Conservation (phyloP, 2,329 filamentous ascomycete genomes). For the Alternaria conjuncta region DNA sequence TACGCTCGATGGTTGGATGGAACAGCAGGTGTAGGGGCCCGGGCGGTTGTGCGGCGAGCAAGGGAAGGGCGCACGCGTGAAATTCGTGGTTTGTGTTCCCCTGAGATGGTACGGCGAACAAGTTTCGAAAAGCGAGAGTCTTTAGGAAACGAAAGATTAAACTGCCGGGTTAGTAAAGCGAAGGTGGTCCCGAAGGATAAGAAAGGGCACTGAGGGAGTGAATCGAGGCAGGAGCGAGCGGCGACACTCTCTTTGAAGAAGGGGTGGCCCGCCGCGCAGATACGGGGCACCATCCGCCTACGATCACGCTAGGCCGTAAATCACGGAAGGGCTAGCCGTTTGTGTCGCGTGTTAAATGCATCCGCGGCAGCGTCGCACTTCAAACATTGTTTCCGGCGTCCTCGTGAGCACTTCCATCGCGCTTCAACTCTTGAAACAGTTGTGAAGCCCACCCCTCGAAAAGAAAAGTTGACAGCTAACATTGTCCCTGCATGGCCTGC, state of each 20-base stretch:
- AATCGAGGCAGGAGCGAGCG: slow-evolving; percentile 1
- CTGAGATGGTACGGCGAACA: slow-evolving; percentile 11
- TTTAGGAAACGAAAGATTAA: slow-evolving; percentile 9
- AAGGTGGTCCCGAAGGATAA: slow-evolving; percentile 10
- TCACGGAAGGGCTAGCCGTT: background rate
- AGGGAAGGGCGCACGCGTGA: background rate
- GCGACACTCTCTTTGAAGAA: slow-evolving; percentile 7
- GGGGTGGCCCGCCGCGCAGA: slow-evolving; percentile 4
- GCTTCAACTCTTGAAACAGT: background rate
- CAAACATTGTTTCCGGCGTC: background rate
- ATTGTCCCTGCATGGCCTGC: slow-evolving; percentile 2
- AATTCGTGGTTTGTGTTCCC: slow-evolving; percentile 14
- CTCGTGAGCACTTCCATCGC: background rate
- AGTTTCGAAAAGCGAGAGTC: slow-evolving; percentile 32
- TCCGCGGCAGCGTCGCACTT: background rate
- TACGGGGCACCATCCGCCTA: slow-evolving; percentile 3
- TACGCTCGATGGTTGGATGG: slow-evolving; percentile 8
- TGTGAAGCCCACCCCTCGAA: background rate
- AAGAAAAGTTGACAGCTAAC: background rate
- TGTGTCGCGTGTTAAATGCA: background rate
- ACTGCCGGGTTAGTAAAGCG: slow-evolving; percentile 10
- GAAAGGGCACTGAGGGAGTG: background rate
- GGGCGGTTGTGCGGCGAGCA: slow-evolving; percentile 10
- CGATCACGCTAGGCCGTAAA: background rate
- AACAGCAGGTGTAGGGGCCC: slow-evolving; percentile 1